A percentile compares a stretch with the other conserved stretches of the same genome.
phyloP scores from a whole-genome alignment of 768 basidiomycete species.

The Lactifluus piperatus region DNA sequence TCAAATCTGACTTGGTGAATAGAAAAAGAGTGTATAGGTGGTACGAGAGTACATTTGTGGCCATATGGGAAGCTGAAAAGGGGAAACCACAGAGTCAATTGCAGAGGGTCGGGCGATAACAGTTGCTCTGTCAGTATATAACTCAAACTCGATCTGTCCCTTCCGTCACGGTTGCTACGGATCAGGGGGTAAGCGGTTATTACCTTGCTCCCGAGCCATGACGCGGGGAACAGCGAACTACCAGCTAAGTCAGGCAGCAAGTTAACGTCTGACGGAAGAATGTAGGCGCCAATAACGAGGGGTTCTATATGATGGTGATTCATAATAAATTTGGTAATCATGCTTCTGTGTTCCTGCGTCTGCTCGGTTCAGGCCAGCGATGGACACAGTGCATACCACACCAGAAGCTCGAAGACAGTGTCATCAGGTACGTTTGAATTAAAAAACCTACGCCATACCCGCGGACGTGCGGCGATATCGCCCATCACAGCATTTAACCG shows the following conservation, averaged over 20 bases:
- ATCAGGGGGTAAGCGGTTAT: not conserved
- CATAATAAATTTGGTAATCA: too few species aligned
- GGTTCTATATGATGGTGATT: too few species aligned
- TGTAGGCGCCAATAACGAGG: too few species aligned
- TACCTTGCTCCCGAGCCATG: not conserved
- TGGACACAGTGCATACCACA: too few species aligned
- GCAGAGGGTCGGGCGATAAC: not conserved
- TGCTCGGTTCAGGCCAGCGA: too few species aligned
- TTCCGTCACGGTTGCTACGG: not conserved
- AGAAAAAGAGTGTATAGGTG: slow-evolving; percentile 21
- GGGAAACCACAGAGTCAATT: not conserved
- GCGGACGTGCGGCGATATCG: not conserved
- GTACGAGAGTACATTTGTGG: not conserved
- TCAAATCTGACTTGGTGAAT: slow-evolving; percentile 24
- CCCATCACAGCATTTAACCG: not conserved
- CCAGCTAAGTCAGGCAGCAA: not conserved
- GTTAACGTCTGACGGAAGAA: not conserved
- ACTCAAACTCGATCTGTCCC: not conserved
- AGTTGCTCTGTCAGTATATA: not conserved
- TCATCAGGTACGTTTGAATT: not conserved
- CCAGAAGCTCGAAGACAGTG: not conserved
- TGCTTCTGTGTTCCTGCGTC: too few species aligned
- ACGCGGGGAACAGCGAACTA: not conserved
- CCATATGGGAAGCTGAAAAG: not conserved
- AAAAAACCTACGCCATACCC: not conserved